These are phyloP conservation scores for Suillus discolor DNA, from an alignment of 768 basidiomycete species.

Conservation along the genomic window DNA sequence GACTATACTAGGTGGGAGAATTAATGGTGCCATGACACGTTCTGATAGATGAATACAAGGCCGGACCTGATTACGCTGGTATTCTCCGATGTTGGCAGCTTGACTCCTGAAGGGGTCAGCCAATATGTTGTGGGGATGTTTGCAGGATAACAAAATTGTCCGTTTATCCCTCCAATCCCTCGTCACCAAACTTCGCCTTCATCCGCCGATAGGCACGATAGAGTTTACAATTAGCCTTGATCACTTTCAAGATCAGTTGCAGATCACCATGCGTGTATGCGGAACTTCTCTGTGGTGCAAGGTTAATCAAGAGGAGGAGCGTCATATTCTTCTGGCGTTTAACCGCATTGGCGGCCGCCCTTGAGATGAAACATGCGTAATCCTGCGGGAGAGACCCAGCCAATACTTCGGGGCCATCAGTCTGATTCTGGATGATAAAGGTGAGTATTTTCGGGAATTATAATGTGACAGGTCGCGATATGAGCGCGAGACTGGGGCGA, in stretches of 20 bases:
- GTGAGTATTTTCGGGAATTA: slow-evolving; percentile 16
- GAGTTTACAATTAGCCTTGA: slow-evolving; percentile 42
- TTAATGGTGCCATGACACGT: slow-evolving; percentile 15
- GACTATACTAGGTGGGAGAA: slow-evolving; percentile 83
- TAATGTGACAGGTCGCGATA: slow-evolving; percentile 26
- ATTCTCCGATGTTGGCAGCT: slow-evolving; percentile 91
- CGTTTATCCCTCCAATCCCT: slow-evolving; percentile 13
- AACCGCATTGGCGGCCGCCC: slow-evolving; percentile 13
- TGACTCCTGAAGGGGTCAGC: slow-evolving; percentile 92
- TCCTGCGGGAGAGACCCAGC: slow-evolving; percentile 17
- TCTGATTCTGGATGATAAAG: slow-evolving; percentile 23
- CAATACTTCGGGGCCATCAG: slow-evolving; percentile 25
- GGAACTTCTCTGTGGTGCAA: slow-evolving; percentile 17
- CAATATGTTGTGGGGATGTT: slow-evolving; percentile 97
- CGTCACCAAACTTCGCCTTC: slow-evolving; percentile 3
- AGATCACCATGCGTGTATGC: slow-evolving; percentile 20
- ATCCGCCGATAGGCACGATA: slow-evolving; percentile 21
- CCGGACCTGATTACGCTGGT: slow-evolving; percentile 94
- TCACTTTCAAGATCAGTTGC: slow-evolving; percentile 22
- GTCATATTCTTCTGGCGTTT: slow-evolving; percentile 13
- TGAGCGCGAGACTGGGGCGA: slow-evolving; percentile 22
- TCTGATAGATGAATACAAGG: slow-evolving; percentile 42
- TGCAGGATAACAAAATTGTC: slow-evolving; percentile 53
- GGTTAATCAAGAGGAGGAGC: slow-evolving; percentile 16
- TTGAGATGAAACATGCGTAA: slow-evolving; percentile 20